Evolutionary conservation across 2,329 filamentous ascomycete genomes (phyloP).

Genomic region (Scedosporium minutisporum): DNA sequence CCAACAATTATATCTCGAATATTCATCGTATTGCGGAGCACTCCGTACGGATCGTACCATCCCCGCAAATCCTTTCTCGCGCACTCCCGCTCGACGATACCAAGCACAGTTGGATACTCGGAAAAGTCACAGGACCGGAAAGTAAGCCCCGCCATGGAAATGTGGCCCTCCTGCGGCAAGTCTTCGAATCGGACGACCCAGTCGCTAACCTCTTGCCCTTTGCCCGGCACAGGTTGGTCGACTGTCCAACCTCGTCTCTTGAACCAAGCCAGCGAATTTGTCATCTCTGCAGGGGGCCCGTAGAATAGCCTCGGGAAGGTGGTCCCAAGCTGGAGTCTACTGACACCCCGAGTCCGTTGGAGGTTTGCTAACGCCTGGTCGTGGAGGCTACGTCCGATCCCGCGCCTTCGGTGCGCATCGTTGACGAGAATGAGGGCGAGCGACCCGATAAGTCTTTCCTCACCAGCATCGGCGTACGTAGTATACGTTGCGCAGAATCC

Average conservation of each 20-base stretch:
- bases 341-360: conserved; percentile 39
- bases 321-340: conserved; percentile 45
- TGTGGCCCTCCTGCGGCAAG: conserved; percentile 28
- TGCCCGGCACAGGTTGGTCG: conserved; percentile 30
- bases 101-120: conserved; percentile 37
- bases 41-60: conserved; percentile 51
- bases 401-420: conserved; percentile 33
- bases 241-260: conserved; percentile 43
- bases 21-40: conserved; percentile 35
- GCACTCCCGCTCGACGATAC: conserved; percentile 40
- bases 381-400: conserved; percentile 45
- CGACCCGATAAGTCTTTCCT: conserved; percentile 44
- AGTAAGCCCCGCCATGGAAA: conserved; percentile 29
- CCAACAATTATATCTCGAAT: conserved; percentile 46
- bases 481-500: conserved; percentile 54
- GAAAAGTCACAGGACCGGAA: conserved; percentile 34
- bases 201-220: conserved; percentile 41
- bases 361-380: conserved; percentile 40
- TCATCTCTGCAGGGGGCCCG: conserved; percentile 36
- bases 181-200: conserved; percentile 44
- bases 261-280: conserved; percentile 39
- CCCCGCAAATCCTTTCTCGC: conserved; percentile 38
- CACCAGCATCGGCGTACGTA: conserved; percentile 43
- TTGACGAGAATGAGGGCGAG: conserved; percentile 45
- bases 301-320: conserved; percentile 49